Conservation (phyloP, 331 rosid genomes). For the Rosa hybrid region DNA sequence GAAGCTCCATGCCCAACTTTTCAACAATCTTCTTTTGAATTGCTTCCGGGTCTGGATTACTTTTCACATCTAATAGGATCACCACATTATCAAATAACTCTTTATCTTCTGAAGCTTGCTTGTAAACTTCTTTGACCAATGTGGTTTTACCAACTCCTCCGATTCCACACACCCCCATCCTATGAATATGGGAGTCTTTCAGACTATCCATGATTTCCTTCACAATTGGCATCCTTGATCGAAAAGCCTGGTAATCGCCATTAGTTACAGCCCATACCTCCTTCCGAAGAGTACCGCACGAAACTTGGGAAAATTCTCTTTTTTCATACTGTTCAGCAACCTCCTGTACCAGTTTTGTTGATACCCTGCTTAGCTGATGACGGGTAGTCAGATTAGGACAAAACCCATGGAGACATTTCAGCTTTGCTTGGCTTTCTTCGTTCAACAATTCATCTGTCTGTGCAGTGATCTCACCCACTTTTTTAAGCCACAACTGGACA, state of each 20-base stretch:
- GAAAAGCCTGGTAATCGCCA: neutral
- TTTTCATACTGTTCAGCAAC: neutral
- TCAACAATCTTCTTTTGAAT: slow-evolving; percentile 30
- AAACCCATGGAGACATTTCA: slow-evolving; percentile 4
- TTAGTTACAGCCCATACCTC: neutral
- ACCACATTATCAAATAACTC: slow-evolving; percentile 26
- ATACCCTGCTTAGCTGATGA: slow-evolving; percentile 17
- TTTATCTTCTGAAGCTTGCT: slow-evolving; percentile 14
- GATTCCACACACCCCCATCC: slow-evolving; percentile 29
- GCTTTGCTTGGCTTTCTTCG: neutral
- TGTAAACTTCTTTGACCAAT: slow-evolving; percentile 21
- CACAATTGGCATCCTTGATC: slow-evolving; percentile 15
- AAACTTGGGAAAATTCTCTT: neutral
- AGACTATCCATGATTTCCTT: slow-evolving; percentile 24
- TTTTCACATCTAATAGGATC: slow-evolving; percentile 13
- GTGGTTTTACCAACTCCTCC: slow-evolving; percentile 32
- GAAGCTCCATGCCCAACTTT: slow-evolving; percentile 4
- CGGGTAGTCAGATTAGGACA: slow-evolving; percentile 15
- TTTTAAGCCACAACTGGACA: neutral
- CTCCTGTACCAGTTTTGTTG: neutral
- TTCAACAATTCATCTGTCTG: neutral
- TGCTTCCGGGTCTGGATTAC: slow-evolving; percentile 11
- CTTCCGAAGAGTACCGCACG: neutral
- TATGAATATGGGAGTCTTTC: slow-evolving; percentile 6
- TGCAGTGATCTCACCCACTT: neutral